Base-by-base conservation (phyloP, 2,329 filamentous ascomycete species). In the Diplodia sapinea region DNA sequence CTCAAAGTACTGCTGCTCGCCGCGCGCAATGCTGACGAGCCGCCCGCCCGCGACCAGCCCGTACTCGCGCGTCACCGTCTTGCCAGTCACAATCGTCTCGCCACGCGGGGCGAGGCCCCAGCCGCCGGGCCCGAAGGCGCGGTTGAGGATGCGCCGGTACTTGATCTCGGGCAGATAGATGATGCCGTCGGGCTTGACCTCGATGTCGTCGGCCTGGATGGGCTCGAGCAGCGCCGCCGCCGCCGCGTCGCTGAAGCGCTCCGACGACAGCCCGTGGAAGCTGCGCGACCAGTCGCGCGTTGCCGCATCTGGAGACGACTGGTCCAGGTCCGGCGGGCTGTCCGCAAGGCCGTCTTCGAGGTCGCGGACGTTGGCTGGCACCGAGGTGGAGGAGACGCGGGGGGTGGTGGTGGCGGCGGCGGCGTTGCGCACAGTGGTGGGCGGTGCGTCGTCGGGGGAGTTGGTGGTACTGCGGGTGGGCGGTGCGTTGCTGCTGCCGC, bases 161-260 rank as follows among this genome's bases (percentile, higher is more conserved):
- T 98, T 97, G 84, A 99, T 98, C 84, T 99, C 95, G 13, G 95
- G 95, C 68, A 99, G 84, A 78, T 98, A 99, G 69, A 98, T 84
- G 72, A 99, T 94, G 40, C 95, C 95, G 81, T 99, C 95, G 38
- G 95, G 94, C 83, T 99, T 99, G 77, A 99, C 91, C 83, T 99
- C 95, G 66, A 99, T 89, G 79, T 98, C 94, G 57, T 89, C 85
- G 0, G 86, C 81, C 65, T 88, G 82, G 13, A 96, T 78, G 1
- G 89, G 88, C 67, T 86, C 83, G 70, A 91, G 86, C 56, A 97
- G 84, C 23, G 92, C 85, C 17, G 88, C 84, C 11, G 87, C 85
- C 65, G 90, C 86, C 79, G 93, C 89, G 55, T 87, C 81, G 3
- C 88, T 83, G 78, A 97, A 96, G 0, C 92, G 86, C 40, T 83